Evolutionary conservation across 2,329 filamentous ascomycete genomes (phyloP).

Genomic region (Aspergillus sp.): DNA sequence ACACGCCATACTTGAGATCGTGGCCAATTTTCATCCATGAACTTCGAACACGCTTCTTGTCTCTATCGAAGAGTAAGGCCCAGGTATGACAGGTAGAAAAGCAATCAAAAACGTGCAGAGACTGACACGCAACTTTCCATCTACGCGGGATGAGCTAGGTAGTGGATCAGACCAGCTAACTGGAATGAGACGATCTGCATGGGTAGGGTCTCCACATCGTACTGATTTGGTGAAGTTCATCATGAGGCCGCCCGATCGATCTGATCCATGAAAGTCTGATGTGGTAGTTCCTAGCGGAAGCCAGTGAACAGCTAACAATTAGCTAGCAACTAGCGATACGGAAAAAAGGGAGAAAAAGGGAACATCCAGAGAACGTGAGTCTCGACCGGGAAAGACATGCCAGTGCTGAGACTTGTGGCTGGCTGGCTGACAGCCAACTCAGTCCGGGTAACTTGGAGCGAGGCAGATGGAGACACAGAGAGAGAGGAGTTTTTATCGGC

Average conservation of each 20-base stretch:
- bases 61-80: not conserved
- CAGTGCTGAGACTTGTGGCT: not conserved
- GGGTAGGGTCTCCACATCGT: not conserved
- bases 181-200: not conserved
- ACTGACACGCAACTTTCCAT: not conserved
- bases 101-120: not conserved
- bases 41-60: not conserved
- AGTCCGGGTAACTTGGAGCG: not conserved
- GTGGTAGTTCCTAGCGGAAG: not conserved
- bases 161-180: not conserved
- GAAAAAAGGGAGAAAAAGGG: not conserved
- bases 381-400: not conserved
- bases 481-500: not conserved
- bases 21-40: not conserved
- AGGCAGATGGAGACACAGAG: no score
- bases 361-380: not conserved
- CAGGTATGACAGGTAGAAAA: not conserved
- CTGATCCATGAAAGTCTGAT: not conserved
- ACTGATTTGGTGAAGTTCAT: not conserved
- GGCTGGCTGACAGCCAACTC: not conserved
- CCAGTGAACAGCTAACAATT: not conserved
- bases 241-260: not conserved
- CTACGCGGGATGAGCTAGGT: not conserved
- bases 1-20: not conserved
- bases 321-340: not conserved